These are phyloP conservation scores for Saccharomycopsis vini DNA, from an alignment of 805 yeast genomes.

Conservation along the genomic window DNA sequence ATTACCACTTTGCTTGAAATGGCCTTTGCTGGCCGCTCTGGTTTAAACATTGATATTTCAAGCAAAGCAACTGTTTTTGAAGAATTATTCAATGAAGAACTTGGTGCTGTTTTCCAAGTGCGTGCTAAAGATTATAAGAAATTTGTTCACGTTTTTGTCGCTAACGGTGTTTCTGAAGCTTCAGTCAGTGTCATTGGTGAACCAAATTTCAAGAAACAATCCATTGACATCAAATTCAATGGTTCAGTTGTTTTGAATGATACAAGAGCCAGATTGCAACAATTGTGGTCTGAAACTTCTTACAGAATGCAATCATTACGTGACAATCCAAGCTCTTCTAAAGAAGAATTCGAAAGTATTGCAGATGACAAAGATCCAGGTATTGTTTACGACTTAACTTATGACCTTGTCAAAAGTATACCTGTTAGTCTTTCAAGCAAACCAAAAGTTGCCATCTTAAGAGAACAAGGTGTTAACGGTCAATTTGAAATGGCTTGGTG, in stretches of 20 bases:
- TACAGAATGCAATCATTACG: slow-evolving; percentile 83
- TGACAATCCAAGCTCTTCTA: slow-evolving; percentile 88
- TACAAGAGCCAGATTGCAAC: slow-evolving; percentile 63
- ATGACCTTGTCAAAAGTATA: slow-evolving; percentile 45
- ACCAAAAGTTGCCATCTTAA: slow-evolving; percentile 90
- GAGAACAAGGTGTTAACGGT: slow-evolving; percentile 98
- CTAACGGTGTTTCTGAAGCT: slow-evolving; percentile 48
- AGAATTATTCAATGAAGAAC: slow-evolving; percentile 79
- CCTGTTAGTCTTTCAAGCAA: slow-evolving; percentile 32
- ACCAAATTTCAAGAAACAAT: slow-evolving; percentile 46
- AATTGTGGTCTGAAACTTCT: slow-evolving; percentile 81
- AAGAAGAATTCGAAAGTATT: slow-evolving; percentile 71
- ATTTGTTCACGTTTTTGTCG: slow-evolving; percentile 47
- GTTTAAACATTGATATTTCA: slow-evolving; percentile 49
- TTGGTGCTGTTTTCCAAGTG: slow-evolving; percentile 94
- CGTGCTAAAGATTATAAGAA: slow-evolving; percentile 39
- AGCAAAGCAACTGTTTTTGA: slow-evolving; percentile 38
- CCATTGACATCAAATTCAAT: slow-evolving; percentile 39
- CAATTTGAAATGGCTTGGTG: slow-evolving; percentile 98
- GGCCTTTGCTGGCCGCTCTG: slow-evolving; percentile 95
- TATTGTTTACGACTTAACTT: slow-evolving; percentile 70
- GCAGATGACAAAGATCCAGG: slow-evolving; percentile 86
- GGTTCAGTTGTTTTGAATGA: slow-evolving; percentile 38
- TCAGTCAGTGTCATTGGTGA: slow-evolving; percentile 58
- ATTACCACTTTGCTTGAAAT: slow-evolving; percentile 79